Base-by-base conservation (phyloP, 83 land plant genomes). In the Diphasiastrum complanatum region DNA sequence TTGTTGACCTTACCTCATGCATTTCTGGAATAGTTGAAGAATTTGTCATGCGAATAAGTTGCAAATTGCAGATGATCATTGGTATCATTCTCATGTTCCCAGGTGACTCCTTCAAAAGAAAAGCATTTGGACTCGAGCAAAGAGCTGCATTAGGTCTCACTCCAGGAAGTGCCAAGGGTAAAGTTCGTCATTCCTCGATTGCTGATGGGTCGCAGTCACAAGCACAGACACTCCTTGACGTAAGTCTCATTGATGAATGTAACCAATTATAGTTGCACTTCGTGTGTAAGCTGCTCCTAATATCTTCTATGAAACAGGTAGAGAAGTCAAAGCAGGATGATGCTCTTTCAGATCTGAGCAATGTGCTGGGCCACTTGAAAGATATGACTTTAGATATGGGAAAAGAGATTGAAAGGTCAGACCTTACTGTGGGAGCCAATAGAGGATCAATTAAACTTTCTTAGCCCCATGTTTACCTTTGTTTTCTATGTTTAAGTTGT, bases 341-440 rank as follows among this genome's bases (percentile, higher is more conserved):
- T 51, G 81, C 81, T 30, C 79, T 91, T 0, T 65, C 70, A 14
- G 93, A 86, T 64, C 61, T 91, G 49, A 91, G 97, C 50, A 75
- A 78, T 68, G 54, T 91, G 16, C 51, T 91, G 61, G 93, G 67
- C 27, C 80, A 87, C 52, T 73, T 91, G 71, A 91, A 91, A 79
- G 78, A 70, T 8, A 91, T 91, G 97, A 85, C 93, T 5, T 46
- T 81, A n/a, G 93, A 81, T 73, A 91, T 91, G 97, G 85, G 89
- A 5, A 61, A 81, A 54, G 97, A 91, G 67, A 77, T 91, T 51
- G 86, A 71, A 27, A 75, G 91, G 96, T 89, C 50, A 18, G 75
- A 36, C 45, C 25, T 68, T n/a, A 31, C 60, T 30, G 8, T 32
- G 3, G 2, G 4, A 35, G 12, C 51, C 51, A 5, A 47, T 47